Evolutionary conservation across 140 eudicot genomes (phyloP), one percentile per base, ranked within the genome.

Genomic region (Senecio squalidus): DNA sequence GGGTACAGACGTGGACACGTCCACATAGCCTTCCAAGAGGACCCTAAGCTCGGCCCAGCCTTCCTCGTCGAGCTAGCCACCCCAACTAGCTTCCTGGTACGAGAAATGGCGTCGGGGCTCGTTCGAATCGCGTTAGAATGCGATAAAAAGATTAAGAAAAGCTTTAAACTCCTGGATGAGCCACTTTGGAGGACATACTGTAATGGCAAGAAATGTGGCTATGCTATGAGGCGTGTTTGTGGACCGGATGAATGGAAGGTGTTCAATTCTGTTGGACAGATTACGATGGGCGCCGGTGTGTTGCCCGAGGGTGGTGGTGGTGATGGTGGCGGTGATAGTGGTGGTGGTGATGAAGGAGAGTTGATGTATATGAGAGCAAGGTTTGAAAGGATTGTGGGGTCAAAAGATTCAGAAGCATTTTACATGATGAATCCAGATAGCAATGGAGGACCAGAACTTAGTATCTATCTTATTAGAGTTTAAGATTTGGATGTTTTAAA

Each of bases 361-460:
- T 49, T 86, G 11, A 91, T 84, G 98, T 91, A 86, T 18, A 91
- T 91, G 96, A 72, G 96, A 69, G 98, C 94, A 20, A 83, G 78
- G 71, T 91, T 91, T 72, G 98, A 91, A 66, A 78, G 98, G 69
- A 84, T 91, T 65, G 86, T 79, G n/a, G 98, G 98, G 30, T 76
- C 85, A 17, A 91, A 74, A 78, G 98, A 91, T 66, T 83, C 94
- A 25, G 98, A 91, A 66, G 92, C 98, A 41, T 91, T 81, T 56
- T 91, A 91, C 67, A 91, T 91, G 98, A 84, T 91, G 88, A 91
- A 86, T 57, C 98, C 98, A 29, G 96, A 86, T 69, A 73, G 96
- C 28, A 72, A 84, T 74, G 94, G 88, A 55, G 91, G 98, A 4
- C 98, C 98, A 34, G 96, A 91, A 54, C 82, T 91, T 7, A 91